Percentiles rank a stretch among this genome's conserved stretches.
Conservation (phyloP, 2,329 filamentous ascomycete species). For the Trematosphaeria pertusa region DNA sequence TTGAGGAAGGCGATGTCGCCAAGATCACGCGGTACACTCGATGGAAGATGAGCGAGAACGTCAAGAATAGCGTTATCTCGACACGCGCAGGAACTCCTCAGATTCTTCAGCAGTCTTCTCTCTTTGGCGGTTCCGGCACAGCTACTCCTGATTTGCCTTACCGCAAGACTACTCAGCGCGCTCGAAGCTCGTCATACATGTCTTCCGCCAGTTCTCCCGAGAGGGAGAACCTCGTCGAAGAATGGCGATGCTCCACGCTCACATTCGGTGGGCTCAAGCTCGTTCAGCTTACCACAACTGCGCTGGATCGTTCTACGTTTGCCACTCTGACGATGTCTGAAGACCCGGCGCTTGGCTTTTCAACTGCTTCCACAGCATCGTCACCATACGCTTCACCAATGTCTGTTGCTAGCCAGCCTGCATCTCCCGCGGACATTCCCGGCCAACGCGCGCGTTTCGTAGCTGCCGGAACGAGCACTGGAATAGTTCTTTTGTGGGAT, state of each 20-base stretch:
- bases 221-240: constrained; percentile 54
- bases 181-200: constrained; percentile 40
- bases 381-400: constrained; percentile 62
- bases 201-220: constrained; percentile 48
- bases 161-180: constrained; percentile 23
- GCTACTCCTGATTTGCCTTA: constrained; percentile 28
- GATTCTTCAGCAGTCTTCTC: constrained; percentile 43
- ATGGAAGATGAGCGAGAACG: constrained; percentile 51
- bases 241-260: constrained; percentile 71
- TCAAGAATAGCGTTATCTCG: constrained; percentile 24
- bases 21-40: constrained; percentile 66
- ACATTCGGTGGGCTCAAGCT: constrained; percentile 66
- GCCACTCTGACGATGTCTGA: constrained; percentile 76
- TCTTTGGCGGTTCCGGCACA: constrained; percentile 58
- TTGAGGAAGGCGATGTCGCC: constrained; percentile 64
- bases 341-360: constrained; percentile 73
- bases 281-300: constrained; percentile 71
- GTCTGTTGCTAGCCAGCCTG: constrained; percentile 55
- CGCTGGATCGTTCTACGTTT: constrained; percentile 77
- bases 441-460: constrained; percentile 84
- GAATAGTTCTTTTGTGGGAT: constrained; percentile 85
- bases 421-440: constrained; percentile 69
- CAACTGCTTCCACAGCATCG: constrained; percentile 60
- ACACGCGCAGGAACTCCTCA: constrained; percentile 25
- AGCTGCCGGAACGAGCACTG: constrained; percentile 79